Percentiles rank a stretch among this genome's conserved stretches.
Conservation (phyloP, 2,329 filamentous ascomycete species). For the Fusarium sp. region DNA sequence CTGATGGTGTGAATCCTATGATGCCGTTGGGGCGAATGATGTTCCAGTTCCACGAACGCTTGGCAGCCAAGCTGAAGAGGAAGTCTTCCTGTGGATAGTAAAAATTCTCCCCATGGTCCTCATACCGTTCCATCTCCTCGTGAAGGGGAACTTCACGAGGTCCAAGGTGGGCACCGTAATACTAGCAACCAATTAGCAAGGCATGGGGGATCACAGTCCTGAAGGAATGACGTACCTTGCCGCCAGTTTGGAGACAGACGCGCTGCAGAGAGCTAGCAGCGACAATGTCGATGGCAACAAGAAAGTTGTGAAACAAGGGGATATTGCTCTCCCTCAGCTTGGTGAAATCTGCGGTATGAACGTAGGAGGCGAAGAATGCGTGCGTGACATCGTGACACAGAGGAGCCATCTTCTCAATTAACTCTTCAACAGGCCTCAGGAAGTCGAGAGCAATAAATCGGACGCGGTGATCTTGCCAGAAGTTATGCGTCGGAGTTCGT, state of each 20-base stretch:
- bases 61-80: conserved; percentile 20
- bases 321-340: conserved; percentile 29
- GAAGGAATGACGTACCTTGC: conserved; percentile 14
- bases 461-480: conserved; percentile 32
- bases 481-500: conserved; percentile 11
- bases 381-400: conserved; percentile 32
- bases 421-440: conserved; percentile 26
- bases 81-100: conserved; percentile 34
- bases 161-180: conserved; percentile 31
- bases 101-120: conserved; percentile 33
- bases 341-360: conserved; percentile 28
- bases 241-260: conserved; percentile 30
- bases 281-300: conserved; percentile 26
- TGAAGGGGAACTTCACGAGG: conserved; percentile 29
- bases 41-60: conserved; percentile 31
- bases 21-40: conserved; percentile 32
- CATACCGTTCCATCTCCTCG: conserved; percentile 27
- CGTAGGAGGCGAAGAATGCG: conserved; percentile 33
- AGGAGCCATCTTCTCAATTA: conserved; percentile 24
- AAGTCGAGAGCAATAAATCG: conserved; percentile 32
- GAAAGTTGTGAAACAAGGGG: conserved; percentile 31
- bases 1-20: conserved; percentile 30
- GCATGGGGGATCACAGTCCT: neutral
- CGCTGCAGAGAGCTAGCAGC: conserved; percentile 25
- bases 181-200: neutral